Evolutionary conservation across 2,329 filamentous ascomycete genomes (phyloP), one percentile per base, ranked within the genome.

Genomic region (Colletotrichum somersetense): DNA sequence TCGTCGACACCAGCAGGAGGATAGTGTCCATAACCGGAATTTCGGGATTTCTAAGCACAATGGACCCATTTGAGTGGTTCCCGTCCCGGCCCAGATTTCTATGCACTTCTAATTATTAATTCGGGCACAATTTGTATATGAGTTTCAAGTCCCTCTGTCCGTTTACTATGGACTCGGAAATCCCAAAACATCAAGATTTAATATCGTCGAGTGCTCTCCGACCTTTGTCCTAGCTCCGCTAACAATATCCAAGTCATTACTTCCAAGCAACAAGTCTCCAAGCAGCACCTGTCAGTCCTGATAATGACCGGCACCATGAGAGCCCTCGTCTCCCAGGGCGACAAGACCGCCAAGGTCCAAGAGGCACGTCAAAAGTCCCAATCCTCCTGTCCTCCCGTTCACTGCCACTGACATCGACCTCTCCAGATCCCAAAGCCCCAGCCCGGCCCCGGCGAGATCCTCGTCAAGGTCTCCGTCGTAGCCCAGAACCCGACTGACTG

Each of bases 401-500:
- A 20, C 18, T 2, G 1, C 16, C 4, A 38, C 57, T 71, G 10
- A 71, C 64, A 11, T 11, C 3, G 20, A 2, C 1, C 1, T 0
- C 1, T 64, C 0, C 2, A 72, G 70, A 66, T 80, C 33, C 73
- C 77, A 1, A 73, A 77, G 30, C 81, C 80, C 1, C 76, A 73
- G 30, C 79, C 79, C 1, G 73, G 67, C 3, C 71, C 77, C 18
- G 78, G 78, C 48, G 79, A 82, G 65, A 79, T 82, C 38, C 76
- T 82, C 23, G 75, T 82, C 68, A 77, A 79, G 56, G 74, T 80
- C 20, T 71, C 76, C 63, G 79, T 78, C 59, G 77, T 75, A 0
- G 80, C 79, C 1, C 80, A 81, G 67, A 81, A 81, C 70, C 80
- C 80, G 1, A 81, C 80, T 0, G 80, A 81, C 70, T 81, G 79